Conservation (phyloP, 1,284 basidiomycete species). For the Afroboletus lepidellus region DNA sequence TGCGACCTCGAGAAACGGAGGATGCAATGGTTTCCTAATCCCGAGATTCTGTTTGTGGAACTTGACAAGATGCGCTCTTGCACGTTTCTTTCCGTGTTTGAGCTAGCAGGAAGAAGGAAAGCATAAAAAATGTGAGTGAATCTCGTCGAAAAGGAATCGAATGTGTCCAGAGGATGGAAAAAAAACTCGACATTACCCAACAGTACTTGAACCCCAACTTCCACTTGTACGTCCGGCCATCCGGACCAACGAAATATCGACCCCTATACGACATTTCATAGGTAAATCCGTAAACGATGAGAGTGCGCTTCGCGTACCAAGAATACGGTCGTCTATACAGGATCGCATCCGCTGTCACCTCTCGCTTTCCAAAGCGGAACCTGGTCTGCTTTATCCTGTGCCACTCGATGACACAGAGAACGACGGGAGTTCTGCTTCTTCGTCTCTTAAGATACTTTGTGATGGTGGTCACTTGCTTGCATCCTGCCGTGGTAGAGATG, state of each 20-base stretch:
- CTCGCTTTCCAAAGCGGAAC: slow-evolving; percentile 12
- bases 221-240: slow-evolving; percentile 28
- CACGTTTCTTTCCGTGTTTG: slow-evolving; percentile 16
- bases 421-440: not conserved
- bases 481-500: slow-evolving; percentile 16
- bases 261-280: slow-evolving; percentile 8
- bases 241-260: slow-evolving; percentile 23
- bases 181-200: slow-evolving; percentile 11
- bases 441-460: slow-evolving; percentile 11
- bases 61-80: slow-evolving; percentile 20
- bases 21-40: slow-evolving; percentile 20
- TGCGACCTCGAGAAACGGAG: slow-evolving; percentile 34
- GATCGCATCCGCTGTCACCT: slow-evolving; percentile 9
- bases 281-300: not conserved
- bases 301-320: slow-evolving; percentile 8
- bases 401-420: slow-evolving; percentile 25
- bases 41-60: slow-evolving; percentile 24
- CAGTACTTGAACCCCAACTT: slow-evolving; percentile 23
- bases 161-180: not conserved
- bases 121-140: not conserved
- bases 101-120: slow-evolving; percentile 12
- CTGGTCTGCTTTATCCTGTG: slow-evolving; percentile 12
- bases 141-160: not conserved
- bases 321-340: slow-evolving; percentile 17
- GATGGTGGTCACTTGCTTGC: slow-evolving; percentile 22